Base-by-base conservation (phyloP, 768 basidiomycete species). In the Hirschioporus abietinus region DNA sequence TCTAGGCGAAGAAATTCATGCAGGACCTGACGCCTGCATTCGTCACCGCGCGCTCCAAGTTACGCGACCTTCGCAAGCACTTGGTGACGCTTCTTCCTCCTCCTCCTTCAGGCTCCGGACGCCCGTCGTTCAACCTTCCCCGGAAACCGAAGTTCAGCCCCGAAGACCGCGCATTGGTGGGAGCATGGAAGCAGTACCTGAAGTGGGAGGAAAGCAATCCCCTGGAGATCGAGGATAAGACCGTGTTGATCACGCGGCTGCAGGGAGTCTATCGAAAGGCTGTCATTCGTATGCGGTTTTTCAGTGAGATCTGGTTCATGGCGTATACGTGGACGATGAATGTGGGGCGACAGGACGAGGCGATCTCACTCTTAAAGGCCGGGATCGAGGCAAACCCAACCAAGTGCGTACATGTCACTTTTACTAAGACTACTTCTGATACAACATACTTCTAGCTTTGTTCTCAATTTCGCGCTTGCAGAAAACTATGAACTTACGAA, bases 151-250 rank as follows among this genome's bases (percentile, higher is more conserved):
- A 85, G 25, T 93, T 94, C 77, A 87, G 86, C 27, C 78, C 84
- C 1, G 79, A 83, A 0, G 95, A 97, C 72, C 83, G 91, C 60
- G 83, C 83, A 18, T 83, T 91, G 30, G 86, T 95, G n/a, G 86
- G 88, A 25, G 85, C 86, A 26, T 99, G 97, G 97, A 93, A 93
- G 72, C 81, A 84, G 0, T 99, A 98, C 75, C 78, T 99, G 42
- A 95, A 95, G 71, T 98, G 92, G 92, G 96, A 99, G 76, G 93
- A 96, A 76, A 84, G 84, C 70, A 98, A 99, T 73, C 96, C 95
- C 0, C 84, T 98, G 64, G 93, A 95, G 76, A 86, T 99, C 57
- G 94, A 96, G 69, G 94, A 96, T 71, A 83, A 84, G 68, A 77
- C 81, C 1, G 83, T 83, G 8, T 76, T 97, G 52, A 81, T 88